These are phyloP conservation scores for Aechmea fasciata DNA, from an alignment of 176 grass and related monocot genomes.

Conservation along the genomic window DNA sequence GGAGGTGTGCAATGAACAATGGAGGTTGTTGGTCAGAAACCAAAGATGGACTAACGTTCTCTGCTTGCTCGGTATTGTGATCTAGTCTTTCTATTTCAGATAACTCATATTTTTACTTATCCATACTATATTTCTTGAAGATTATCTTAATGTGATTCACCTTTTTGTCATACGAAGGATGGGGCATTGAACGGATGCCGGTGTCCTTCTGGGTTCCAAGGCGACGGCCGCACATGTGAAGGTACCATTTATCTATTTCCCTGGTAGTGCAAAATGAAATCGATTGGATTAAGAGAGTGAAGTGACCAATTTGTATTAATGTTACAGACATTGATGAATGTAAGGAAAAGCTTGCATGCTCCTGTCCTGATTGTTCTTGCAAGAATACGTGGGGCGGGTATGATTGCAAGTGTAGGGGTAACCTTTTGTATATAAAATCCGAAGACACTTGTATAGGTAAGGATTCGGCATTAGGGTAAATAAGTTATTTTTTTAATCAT, in stretches of 20 bases:
- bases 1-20: conserved; percentile 67
- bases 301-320: neutral
- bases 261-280: too few species aligned
- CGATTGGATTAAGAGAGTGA: neutral
- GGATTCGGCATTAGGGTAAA: neutral
- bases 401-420: conserved; percentile 65
- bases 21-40: conserved; percentile 75
- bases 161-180: conserved; percentile 23
- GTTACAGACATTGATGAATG: conserved; percentile 74
- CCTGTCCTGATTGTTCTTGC: conserved; percentile 65
- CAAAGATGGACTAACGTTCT: conserved; percentile 41
- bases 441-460: conserved; percentile 83
- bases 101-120: neutral
- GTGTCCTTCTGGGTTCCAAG: conserved; percentile 65
- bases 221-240: conserved; percentile 53
- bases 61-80: conserved; percentile 61
- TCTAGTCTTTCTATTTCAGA: neutral
- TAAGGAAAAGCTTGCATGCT: conserved; percentile 59
- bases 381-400: conserved; percentile 70
- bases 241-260: conserved; percentile 21
- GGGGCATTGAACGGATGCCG: conserved; percentile 46
- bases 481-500: too few species aligned
- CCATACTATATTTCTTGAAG: neutral
- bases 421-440: conserved; percentile 48
- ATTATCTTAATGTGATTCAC: neutral